Conservation (phyloP, 2,329 filamentous ascomycete species). For the Arthroderma uncinatum region DNA sequence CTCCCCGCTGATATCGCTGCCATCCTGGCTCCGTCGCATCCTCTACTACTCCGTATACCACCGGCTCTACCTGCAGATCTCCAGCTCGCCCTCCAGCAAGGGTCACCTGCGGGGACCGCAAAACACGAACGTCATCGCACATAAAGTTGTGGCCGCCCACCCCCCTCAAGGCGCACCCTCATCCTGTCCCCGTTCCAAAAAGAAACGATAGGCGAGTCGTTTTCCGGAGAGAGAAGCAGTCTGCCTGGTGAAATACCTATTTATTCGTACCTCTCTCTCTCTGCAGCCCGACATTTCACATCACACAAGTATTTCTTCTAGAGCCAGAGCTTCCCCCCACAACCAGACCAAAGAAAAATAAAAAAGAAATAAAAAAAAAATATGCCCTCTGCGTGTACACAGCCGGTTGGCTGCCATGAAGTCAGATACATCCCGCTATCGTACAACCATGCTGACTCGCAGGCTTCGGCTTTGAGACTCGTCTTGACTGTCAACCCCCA, state of each 20-base stretch:
- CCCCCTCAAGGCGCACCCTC: not conserved
- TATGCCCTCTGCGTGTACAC: conserved; percentile 7
- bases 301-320: not conserved
- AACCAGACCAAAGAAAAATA: too few species aligned
- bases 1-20: too few species aligned
- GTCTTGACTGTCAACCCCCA: conserved; percentile 70
- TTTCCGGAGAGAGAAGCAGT: not conserved
- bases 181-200: not conserved
- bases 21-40: too few species aligned
- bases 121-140: conserved; percentile 1
- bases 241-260: conserved; percentile 5
- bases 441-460: conserved; percentile 67
- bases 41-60: too few species aligned
- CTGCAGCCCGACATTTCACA: not conserved
- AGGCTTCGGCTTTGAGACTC: conserved; percentile 66
- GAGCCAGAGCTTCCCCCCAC: not conserved
- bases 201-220: not conserved
- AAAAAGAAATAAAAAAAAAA: too few species aligned
- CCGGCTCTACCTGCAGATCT: not conserved
- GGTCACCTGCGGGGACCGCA: not conserved
- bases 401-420: conserved; percentile 11
- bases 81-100: not conserved
- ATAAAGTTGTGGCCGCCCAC: not conserved
- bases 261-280: conserved; percentile 2
- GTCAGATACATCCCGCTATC: conserved; percentile 55